These are phyloP conservation scores for Blastomyces gilchristii DNA, from an alignment of 2,329 filamentous ascomycete genomes.

Conservation along the genomic window DNA sequence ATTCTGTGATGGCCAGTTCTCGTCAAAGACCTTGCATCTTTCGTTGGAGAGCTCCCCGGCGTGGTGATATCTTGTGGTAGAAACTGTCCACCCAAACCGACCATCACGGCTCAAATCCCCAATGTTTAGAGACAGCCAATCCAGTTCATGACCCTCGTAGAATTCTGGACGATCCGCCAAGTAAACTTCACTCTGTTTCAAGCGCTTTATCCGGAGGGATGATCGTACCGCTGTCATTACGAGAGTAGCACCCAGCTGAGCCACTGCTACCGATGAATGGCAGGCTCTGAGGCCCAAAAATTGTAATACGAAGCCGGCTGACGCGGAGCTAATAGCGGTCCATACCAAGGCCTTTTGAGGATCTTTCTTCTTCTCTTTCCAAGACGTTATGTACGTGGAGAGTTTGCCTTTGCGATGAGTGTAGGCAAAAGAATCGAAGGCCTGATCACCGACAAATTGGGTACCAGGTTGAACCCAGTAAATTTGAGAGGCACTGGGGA, in stretches of 20 bases:
- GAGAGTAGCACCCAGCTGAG: slow-evolving; percentile 16
- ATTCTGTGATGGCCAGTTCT: background rate
- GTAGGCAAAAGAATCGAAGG: slow-evolving; percentile 18
- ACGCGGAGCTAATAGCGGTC: slow-evolving; percentile 5
- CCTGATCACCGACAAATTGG: slow-evolving; percentile 19
- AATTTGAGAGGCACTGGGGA: slow-evolving; percentile 2
- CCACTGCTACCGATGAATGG: slow-evolving; percentile 16
- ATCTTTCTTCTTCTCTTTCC: slow-evolving; percentile 3
- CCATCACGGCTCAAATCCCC: background rate
- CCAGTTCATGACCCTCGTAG: slow-evolving; percentile 1
- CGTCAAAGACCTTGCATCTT: background rate
- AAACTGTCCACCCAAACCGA: background rate
- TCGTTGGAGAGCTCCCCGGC: background rate
- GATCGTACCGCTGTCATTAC: slow-evolving; percentile 17
- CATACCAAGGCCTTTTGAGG: background rate
- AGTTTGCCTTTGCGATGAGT: background rate
- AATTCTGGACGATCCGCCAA: slow-evolving; percentile 2
- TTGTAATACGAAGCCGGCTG: slow-evolving; percentile 17
- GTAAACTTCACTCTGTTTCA: background rate
- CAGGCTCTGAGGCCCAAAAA: slow-evolving; percentile 18
- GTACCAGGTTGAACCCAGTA: slow-evolving; percentile 18
- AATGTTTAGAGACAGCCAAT: slow-evolving; percentile 6
- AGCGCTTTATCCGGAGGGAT: slow-evolving; percentile 11
- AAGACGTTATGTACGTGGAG: slow-evolving; percentile 8
- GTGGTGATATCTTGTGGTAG: background rate